phyloP scores from a whole-genome alignment of 345 rosid genomes.

The Gossypium mustelinum region DNA sequence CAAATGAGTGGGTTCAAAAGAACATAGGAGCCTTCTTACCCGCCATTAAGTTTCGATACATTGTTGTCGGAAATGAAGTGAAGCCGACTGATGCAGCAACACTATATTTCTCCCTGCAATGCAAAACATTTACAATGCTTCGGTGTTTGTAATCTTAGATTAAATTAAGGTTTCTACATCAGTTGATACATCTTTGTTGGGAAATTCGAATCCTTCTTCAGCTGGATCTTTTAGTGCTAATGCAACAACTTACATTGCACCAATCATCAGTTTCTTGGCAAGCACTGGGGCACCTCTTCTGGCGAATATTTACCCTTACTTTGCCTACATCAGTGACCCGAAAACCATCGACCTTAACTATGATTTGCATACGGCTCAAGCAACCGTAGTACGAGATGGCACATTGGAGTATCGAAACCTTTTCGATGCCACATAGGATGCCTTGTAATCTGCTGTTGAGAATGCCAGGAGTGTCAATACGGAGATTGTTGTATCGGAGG shows the following conservation, averaged over 20 bases:
- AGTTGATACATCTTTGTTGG: slow-evolving; percentile 6
- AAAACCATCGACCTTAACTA: background rate
- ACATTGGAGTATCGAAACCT: slow-evolving; percentile 17
- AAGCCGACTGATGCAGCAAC: background rate
- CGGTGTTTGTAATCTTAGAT: slow-evolving; percentile 2
- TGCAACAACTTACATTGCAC: background rate
- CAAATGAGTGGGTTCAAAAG: slow-evolving; percentile 30
- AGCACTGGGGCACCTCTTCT: slow-evolving; percentile 30
- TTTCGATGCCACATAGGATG: slow-evolving; percentile 25
- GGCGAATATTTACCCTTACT: slow-evolving; percentile 28
- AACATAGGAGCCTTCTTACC: slow-evolving; percentile 26
- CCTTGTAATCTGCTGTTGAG: slow-evolving; percentile 25
- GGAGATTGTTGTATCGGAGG: slow-evolving; percentile 24
- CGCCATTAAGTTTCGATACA: slow-evolving; percentile 28
- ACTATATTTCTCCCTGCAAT: background rate
- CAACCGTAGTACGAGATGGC: slow-evolving; percentile 15
- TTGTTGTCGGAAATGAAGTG: slow-evolving; percentile 36
- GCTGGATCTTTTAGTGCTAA: background rate
- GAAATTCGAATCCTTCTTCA: background rate
- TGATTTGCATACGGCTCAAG: slow-evolving; percentile 10
- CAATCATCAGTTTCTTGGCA: slow-evolving; percentile 19
- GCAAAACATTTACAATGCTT: background rate
- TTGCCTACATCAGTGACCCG: slow-evolving; percentile 10
- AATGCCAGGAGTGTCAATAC: background rate
- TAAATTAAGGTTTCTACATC: slow-evolving; percentile 38